phyloP scores from a whole-genome alignment of 345 rosid genomes.

The Cardiospermum halicacabum region DNA sequence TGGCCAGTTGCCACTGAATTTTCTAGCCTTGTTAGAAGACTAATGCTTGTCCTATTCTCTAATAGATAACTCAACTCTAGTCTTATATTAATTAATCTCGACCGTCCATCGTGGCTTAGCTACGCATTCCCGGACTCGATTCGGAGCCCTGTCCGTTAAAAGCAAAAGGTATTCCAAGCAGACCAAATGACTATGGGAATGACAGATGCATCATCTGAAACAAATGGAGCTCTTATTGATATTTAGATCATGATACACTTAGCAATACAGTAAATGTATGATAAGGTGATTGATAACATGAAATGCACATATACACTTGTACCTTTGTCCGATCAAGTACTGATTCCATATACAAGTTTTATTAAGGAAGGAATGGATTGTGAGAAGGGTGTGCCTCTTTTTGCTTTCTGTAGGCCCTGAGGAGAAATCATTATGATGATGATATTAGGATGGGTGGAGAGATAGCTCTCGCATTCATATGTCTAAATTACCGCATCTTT shows the following conservation, averaged over 20 bases:
- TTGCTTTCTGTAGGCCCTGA: constrained; percentile 77
- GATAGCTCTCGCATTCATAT: neutral
- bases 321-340: neutral
- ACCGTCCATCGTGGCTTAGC: no score
- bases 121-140: no score
- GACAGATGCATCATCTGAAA: neutral
- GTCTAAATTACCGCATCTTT: neutral
- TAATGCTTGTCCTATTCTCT: no score
- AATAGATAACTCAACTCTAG: no score
- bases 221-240: neutral
- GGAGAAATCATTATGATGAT: constrained; percentile 10
- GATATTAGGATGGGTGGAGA: no score
- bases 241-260: neutral
- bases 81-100: no score
- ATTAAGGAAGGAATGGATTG: constrained; percentile 87
- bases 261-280: neutral
- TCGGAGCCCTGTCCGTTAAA: no score
- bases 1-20: no score
- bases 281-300: neutral
- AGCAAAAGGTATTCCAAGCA: neutral
- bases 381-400: constrained; percentile 61
- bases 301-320: neutral
- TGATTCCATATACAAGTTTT: neutral
- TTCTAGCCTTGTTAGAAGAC: no score
- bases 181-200: neutral